Percentiles rank a stretch among this genome's conserved stretches.
phyloP scores from a whole-genome alignment of 768 basidiomycete species.

The Suillus discolor region DNA sequence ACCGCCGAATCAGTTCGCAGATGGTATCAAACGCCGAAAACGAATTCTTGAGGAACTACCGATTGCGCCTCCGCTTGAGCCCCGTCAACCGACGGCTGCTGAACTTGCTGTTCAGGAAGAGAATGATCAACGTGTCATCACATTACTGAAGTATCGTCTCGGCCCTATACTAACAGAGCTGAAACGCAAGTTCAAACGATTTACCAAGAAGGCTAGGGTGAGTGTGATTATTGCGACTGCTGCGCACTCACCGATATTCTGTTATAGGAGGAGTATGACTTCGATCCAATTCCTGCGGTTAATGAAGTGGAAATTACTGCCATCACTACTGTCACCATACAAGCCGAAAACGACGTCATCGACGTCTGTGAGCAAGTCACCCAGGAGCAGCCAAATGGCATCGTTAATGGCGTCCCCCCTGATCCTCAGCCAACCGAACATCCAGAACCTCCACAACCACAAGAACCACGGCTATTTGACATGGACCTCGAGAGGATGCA shows the following conservation, averaged over 20 bases:
- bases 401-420: constrained; percentile 40
- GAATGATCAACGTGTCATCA: constrained; percentile 75
- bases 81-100: constrained; percentile 75
- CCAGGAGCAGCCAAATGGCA: constrained; percentile 34
- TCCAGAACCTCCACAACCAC: constrained; percentile 36
- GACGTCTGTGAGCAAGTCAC: constrained; percentile 43
- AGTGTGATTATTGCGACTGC: constrained; percentile 28
- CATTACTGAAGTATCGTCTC: constrained; percentile 87
- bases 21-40: constrained; percentile 81
- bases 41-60: constrained; percentile 85
- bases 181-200: constrained; percentile 90
- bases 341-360: constrained; percentile 42
- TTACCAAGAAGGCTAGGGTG: constrained; percentile 79
- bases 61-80: constrained; percentile 88
- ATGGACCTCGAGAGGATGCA: constrained; percentile 95
- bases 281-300: constrained; percentile 39
- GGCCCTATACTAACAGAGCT: constrained; percentile 87
- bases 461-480: constrained; percentile 61
- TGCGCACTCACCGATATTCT: constrained; percentile 13
- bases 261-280: constrained; percentile 73
- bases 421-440: constrained; percentile 22
- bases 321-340: constrained; percentile 39
- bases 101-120: constrained; percentile 85
- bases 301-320: constrained; percentile 38
- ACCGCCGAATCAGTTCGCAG: constrained; percentile 87